A percentile compares a stretch with the other conserved stretches of the same genome.
Evolutionary conservation across 2,329 filamentous ascomycete genomes (phyloP).

Genomic region (Blastomyces emzantsi): DNA sequence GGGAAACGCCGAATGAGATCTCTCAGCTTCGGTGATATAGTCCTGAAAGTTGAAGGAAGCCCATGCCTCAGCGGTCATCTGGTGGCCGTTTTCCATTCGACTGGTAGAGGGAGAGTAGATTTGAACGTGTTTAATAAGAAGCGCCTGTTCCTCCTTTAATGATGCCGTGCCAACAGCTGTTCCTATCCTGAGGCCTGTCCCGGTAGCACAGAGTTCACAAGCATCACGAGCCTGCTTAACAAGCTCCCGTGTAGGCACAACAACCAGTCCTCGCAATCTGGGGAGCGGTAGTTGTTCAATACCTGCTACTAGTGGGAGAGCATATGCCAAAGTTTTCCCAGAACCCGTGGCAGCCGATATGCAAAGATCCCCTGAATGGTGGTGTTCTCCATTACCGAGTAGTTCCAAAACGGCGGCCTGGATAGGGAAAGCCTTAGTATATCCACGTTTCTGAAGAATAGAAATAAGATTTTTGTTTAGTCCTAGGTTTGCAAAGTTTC

Average conservation of each 20-base stretch:
- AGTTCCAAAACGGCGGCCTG: slow-evolving; percentile 74
- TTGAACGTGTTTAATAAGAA: slow-evolving; percentile 55
- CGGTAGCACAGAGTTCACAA: slow-evolving; percentile 62
- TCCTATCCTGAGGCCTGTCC: slow-evolving; percentile 66
- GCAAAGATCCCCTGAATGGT: slow-evolving; percentile 66
- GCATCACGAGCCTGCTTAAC: slow-evolving; percentile 77
- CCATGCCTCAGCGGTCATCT: slow-evolving; percentile 39
- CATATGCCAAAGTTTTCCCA: slow-evolving; percentile 88
- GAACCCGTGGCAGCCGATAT: slow-evolving; percentile 92
- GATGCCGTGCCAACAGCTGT: slow-evolving; percentile 74
- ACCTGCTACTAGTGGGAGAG: slow-evolving; percentile 72
- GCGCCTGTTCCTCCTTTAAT: slow-evolving; percentile 55
- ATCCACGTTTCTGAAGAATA: slow-evolving; percentile 58
- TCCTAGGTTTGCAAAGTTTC: slow-evolving; percentile 56
- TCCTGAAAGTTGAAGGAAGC: slow-evolving; percentile 40
- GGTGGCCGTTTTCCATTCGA: slow-evolving; percentile 36
- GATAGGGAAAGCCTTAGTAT: slow-evolving; percentile 64
- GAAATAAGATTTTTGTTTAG: slow-evolving; percentile 53
- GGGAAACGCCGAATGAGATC: slow-evolving; percentile 39
- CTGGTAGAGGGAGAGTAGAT: slow-evolving; percentile 58
- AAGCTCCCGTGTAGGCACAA: slow-evolving; percentile 84
- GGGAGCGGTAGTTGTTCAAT: slow-evolving; percentile 57
- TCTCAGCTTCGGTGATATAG: slow-evolving; percentile 35
- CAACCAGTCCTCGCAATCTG: slow-evolving; percentile 66
- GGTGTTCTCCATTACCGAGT: slow-evolving; percentile 56